A percentile compares a stretch with the other conserved stretches of the same genome.
Conservation (phyloP, 371 early-diverging fungal species). For the Saksenaea oblongispora region DNA sequence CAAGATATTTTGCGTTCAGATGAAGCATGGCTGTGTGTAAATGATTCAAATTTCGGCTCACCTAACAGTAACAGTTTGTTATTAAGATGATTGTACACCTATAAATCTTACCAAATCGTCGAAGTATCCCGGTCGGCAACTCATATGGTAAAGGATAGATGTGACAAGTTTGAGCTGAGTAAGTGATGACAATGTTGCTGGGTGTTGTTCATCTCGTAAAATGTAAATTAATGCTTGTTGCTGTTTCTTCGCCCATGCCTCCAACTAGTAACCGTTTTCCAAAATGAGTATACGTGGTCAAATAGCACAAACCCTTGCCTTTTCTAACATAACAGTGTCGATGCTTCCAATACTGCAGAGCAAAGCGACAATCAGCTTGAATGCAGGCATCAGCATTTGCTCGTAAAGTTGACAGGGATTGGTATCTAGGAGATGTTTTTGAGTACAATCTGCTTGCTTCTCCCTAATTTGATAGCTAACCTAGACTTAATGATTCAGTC, state of each 20-base stretch:
- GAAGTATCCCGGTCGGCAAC: conserved; percentile 34
- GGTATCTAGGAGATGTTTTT: neutral
- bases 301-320: conserved; percentile 26
- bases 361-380: conserved; percentile 63
- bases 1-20: conserved; percentile 47
- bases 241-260: conserved; percentile 65
- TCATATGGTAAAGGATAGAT: conserved; percentile 48
- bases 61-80: conserved; percentile 1
- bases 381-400: conserved; percentile 59
- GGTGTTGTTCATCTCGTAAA: conserved; percentile 47
- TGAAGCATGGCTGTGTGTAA: conserved; percentile 51
- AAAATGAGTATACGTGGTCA: neutral
- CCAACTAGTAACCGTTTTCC: conserved; percentile 34
- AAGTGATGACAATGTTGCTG: conserved; percentile 42
- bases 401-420: conserved; percentile 55
- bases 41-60: conserved; percentile 31
- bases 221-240: conserved; percentile 60
- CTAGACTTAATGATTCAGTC: neutral
- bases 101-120: conserved; percentile 37
- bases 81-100: neutral
- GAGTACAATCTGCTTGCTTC: neutral
- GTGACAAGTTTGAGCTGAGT: conserved; percentile 51
- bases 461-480: neutral
- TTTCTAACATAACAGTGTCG: conserved; percentile 45
- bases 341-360: conserved; percentile 55